Conservation (phyloP, 192 early-diverging fungal genomes). For the Paraglomus occultum region DNA sequence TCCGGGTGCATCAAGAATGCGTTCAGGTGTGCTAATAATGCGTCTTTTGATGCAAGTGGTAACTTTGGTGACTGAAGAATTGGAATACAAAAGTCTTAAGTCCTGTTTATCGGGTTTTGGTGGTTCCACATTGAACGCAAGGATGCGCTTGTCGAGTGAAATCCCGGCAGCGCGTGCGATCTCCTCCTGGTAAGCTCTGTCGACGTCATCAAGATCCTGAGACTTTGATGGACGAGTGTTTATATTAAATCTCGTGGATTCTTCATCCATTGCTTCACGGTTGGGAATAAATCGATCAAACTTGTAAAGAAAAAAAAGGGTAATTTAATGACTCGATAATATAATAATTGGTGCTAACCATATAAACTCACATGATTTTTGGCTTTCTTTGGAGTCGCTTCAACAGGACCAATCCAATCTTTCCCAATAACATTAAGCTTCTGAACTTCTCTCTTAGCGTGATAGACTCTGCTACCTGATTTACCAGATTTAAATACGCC, state of each 20-base stretch:
- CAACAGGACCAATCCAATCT: constrained; percentile 31
- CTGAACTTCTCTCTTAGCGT: constrained; percentile 3
- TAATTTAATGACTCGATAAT: neutral
- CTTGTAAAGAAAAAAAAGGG: constrained; percentile 34
- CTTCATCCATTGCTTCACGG: constrained; percentile 64
- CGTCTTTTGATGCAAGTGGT: constrained; percentile 50
- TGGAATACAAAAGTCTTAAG: constrained; percentile 56
- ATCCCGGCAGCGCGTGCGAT: constrained; percentile 81
- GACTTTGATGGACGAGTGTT: constrained; percentile 35
- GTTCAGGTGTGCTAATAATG: constrained; percentile 78
- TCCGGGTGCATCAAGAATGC: constrained; percentile 86
- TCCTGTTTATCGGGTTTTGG: constrained; percentile 55
- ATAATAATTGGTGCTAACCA: neutral
- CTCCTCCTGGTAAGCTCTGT: constrained; percentile 70
- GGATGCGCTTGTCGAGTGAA: constrained; percentile 74
- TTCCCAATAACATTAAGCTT: constrained; percentile 40
- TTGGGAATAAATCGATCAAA: constrained; percentile 91
- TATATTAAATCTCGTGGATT: constrained; percentile 71
- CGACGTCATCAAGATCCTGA: constrained; percentile 41
- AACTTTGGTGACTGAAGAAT: constrained; percentile 36
- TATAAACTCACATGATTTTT: constrained; percentile 28
- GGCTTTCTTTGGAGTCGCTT: constrained; percentile 28
- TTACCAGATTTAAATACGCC: constrained; percentile 24
- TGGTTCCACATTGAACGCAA: constrained; percentile 76
- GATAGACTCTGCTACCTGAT: constrained; percentile 13